These are phyloP conservation scores for Chenopodium quinoa DNA, from an alignment of 148 eudicot genomes.

Conservation along the genomic window DNA sequence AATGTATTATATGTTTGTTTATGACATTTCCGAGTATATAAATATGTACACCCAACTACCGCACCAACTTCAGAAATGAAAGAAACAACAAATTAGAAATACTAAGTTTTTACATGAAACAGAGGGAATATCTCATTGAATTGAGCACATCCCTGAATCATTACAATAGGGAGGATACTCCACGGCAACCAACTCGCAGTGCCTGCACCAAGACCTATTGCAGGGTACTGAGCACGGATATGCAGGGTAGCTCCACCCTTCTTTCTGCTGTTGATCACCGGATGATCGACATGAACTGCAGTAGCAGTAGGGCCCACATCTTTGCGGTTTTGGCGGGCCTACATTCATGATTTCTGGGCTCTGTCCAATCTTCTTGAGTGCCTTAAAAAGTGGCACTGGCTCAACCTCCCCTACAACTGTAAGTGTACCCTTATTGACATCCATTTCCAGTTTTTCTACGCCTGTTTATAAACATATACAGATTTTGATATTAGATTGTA, in stretches of 20 bases:
- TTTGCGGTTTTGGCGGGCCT: constrained; percentile 28
- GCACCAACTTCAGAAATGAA: not conserved
- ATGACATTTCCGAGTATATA: not conserved
- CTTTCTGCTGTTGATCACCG: constrained; percentile 12
- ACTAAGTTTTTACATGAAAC: not conserved
- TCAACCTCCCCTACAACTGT: constrained; percentile 42
- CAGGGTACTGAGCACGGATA: constrained; percentile 13
- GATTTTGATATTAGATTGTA: not conserved
- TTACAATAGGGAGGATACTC: not conserved
- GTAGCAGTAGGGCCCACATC: constrained; percentile 19
- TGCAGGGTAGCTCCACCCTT: not conserved
- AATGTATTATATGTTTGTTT: too few species aligned
- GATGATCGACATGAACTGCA: constrained; percentile 22
- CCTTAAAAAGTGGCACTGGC: constrained; percentile 37
- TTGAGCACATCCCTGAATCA: constrained; percentile 20
- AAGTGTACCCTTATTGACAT: constrained; percentile 23
- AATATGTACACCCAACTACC: constrained; percentile 18
- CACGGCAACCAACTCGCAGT: constrained; percentile 22
- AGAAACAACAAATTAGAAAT: not conserved
- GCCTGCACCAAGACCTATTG: constrained; percentile 19
- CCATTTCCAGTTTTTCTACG: constrained; percentile 31
- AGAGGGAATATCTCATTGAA: constrained; percentile 4
- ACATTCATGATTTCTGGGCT: constrained; percentile 31
- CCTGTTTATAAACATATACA: constrained; percentile 8
- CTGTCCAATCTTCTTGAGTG: constrained; percentile 37